Base-by-base conservation (phyloP, 179 eudicot genomes). In the Dionaea muscipula region DNA sequence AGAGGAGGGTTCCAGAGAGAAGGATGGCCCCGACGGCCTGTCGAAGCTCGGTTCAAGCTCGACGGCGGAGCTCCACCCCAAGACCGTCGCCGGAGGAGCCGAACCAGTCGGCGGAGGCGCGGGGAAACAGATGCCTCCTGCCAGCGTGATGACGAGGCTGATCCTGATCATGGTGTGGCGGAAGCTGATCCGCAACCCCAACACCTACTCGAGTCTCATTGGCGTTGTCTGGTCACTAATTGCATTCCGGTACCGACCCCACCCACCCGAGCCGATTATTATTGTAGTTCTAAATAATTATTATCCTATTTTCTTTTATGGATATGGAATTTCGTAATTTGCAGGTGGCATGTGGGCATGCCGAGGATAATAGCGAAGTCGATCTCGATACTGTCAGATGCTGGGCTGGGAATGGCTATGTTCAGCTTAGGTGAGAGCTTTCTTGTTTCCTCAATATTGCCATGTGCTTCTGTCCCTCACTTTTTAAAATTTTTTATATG, bases 141-240 rank as follows among this genome's bases (percentile, higher is more conserved):
- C 76, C 15, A 37, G 70, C 4, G 84, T 81, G 37, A 78, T 78
- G 83, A 39, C 74, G 14, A 64, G 75, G 53, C 73, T 76, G 1
- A 79, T 82, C 41, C 49, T 82, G 37, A 64, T 72, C 36, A 67
- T 73, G 75, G 89, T 82, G 41, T 76, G 81, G 59, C 64, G 82
- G 36, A 82, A 79, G 54, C 85, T 82, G 27, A 67, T 74, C 15
- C 73, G 81, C 27, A 82, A 82, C 67, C 89, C 85, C 21, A 82
- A 82, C 69, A 79, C 85, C 0, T 77, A 82, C 36, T 71, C 89
- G 0, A 82, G 82, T 27, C 62, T 82, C 21, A 20, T 74, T 18
- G 89, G 89, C 6, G 73, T 82, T 22, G 13, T 69, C 15, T 82
- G 89, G 89, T 72, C 89, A 1, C 61, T 76, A 25, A 69, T 82